phyloP scores from a whole-genome alignment of 352 stramenopile species.

The Pythium guiyangense region DNA sequence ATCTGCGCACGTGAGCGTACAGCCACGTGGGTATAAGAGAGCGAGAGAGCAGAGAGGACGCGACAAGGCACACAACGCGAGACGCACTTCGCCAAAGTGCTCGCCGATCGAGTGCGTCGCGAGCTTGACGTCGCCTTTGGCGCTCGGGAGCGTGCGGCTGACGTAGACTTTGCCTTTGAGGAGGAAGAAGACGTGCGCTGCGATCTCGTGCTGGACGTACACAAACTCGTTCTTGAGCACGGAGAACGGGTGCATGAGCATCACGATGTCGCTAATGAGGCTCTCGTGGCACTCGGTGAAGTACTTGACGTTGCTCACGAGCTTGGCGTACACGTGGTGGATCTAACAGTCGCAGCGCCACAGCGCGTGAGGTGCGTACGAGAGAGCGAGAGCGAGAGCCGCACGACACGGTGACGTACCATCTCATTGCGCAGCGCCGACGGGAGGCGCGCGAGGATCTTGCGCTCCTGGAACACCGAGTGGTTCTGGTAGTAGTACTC shows the following conservation, averaged over 20 bases:
- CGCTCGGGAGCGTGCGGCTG: constrained; percentile 41
- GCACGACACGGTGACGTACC: constrained; percentile 20
- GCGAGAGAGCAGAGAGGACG: not conserved
- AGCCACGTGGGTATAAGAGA: not conserved
- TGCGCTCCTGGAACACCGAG: constrained; percentile 76
- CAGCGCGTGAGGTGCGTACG: not conserved
- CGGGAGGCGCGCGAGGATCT: constrained; percentile 61
- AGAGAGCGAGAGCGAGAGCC: not conserved
- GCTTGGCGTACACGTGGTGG: constrained; percentile 64
- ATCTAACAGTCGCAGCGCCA: constrained; percentile 40
- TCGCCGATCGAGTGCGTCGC: constrained; percentile 43
- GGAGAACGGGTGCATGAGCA: constrained; percentile 73
- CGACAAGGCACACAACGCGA: too few species aligned
- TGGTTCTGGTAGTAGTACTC: constrained; percentile 86
- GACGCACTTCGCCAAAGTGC: constrained; percentile 75
- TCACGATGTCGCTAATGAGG: constrained; percentile 80
- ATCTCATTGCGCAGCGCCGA: constrained; percentile 80
- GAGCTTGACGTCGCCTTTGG: constrained; percentile 43
- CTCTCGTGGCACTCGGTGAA: constrained; percentile 74
- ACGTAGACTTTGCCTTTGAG: constrained; percentile 70
- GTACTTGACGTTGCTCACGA: constrained; percentile 66
- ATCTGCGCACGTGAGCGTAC: constrained; percentile 22
- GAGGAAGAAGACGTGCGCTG: constrained; percentile 80
- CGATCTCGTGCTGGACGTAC: constrained; percentile 80
- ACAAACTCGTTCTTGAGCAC: constrained; percentile 76